Evolutionary conservation across 306 rosid genomes (phyloP).

Genomic region (apple (Malus domestica)): DNA sequence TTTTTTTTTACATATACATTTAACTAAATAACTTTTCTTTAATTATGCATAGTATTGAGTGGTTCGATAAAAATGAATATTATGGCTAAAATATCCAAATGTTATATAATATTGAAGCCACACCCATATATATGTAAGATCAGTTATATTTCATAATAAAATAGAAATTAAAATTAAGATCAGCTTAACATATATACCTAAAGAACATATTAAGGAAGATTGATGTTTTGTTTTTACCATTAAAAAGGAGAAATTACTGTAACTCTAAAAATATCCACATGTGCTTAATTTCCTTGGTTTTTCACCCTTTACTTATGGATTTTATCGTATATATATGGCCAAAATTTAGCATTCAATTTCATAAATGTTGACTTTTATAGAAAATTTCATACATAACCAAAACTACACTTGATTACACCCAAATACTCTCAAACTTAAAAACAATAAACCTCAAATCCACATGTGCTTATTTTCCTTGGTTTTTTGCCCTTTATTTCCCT

Average conservation of each 20-base stretch:
- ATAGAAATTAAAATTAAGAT: neutral
- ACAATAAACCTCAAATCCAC: neutral
- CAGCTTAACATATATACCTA: neutral
- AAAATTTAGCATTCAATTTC: too few relatives aligned
- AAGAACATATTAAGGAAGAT: neutral
- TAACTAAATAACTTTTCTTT: neutral
- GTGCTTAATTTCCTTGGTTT: neutral
- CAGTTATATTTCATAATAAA: neutral
- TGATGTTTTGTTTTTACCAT: neutral
- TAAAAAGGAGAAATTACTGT: neutral
- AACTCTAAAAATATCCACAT: neutral
- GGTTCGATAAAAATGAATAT: neutral
- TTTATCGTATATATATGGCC: too few relatives aligned
- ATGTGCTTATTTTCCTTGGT: neutral
- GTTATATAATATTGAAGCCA: too few relatives aligned
- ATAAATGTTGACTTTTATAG: too few relatives aligned
- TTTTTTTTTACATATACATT: neutral
- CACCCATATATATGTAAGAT: neutral
- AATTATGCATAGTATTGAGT: too few relatives aligned
- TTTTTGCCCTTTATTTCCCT: neutral
- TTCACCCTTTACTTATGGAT: neutral
- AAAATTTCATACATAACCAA: too few relatives aligned
- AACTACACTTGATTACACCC: too few relatives aligned
- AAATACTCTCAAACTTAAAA: too few relatives aligned
- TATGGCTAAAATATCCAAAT: too few relatives aligned